phyloP scores from a whole-genome alignment of 2,329 filamentous ascomycete genomes.

The Hymenoscyphus fructigenus region DNA sequence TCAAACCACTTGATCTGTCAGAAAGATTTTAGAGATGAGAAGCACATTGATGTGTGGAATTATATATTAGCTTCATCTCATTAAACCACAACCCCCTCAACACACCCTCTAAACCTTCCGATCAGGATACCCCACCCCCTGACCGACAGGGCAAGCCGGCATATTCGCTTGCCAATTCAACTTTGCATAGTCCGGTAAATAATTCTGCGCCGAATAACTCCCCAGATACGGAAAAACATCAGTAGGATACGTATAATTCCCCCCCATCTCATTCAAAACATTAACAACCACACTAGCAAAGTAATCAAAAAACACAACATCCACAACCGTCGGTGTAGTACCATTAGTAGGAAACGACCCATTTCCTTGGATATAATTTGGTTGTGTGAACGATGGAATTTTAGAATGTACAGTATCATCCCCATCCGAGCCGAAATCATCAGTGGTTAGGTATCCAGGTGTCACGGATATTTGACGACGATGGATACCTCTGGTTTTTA shows the following conservation, averaged over 20 bases:
- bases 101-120: neutral
- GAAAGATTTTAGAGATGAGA: too few species aligned
- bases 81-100: too few species aligned
- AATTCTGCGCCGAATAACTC: conserved; percentile 34
- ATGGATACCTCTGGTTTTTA: conserved; percentile 28
- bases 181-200: conserved; percentile 38
- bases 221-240: conserved; percentile 31
- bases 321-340: conserved; percentile 65
- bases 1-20: too few species aligned
- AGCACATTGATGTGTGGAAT: too few species aligned
- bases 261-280: conserved; percentile 57
- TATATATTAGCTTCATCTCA: too few species aligned
- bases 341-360: conserved; percentile 56
- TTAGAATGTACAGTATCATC: conserved; percentile 82
- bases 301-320: conserved; percentile 89
- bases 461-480: conserved; percentile 37
- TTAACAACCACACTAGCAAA: conserved; percentile 76
- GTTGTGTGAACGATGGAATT: conserved; percentile 72
- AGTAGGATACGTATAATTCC: conserved; percentile 29
- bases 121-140: conserved; percentile 27
- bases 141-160: conserved; percentile 32
- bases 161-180: conserved; percentile 31
- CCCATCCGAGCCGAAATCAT: conserved; percentile 78
- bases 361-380: conserved; percentile 76
- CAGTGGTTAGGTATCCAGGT: conserved; percentile 81